These are phyloP conservation scores for Middelhovenomyces tepae DNA, from an alignment of 805 yeast species.

Conservation along the genomic window DNA sequence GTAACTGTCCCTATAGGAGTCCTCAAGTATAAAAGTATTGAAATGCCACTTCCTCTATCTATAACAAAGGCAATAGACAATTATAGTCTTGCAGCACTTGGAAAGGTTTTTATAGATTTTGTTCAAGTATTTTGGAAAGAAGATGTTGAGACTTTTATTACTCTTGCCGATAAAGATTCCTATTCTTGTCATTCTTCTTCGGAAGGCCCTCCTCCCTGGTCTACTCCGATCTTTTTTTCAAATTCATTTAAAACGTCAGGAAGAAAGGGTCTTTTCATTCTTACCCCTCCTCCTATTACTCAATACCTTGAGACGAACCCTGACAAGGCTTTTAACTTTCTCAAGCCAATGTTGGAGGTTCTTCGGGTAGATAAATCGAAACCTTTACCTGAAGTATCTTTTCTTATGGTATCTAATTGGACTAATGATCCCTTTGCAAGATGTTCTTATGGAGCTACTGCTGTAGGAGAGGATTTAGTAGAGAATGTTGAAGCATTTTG, in stretches of 20 bases:
- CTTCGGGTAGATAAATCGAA: slow-evolving; percentile 16
- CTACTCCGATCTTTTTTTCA: slow-evolving; percentile 52
- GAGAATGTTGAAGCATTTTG: slow-evolving; percentile 48
- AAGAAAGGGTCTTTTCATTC: slow-evolving; percentile 48
- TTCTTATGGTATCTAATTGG: slow-evolving; percentile 52
- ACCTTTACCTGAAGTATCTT: slow-evolving; percentile 31
- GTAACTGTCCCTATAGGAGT: slow-evolving; percentile 76
- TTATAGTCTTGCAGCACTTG: slow-evolving; percentile 58
- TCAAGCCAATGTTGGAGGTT: slow-evolving; percentile 41
- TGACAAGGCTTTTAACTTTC: slow-evolving; percentile 44
- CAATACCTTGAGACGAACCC: slow-evolving; percentile 45
- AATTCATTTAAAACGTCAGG: slow-evolving; percentile 45
- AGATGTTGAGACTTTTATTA: slow-evolving; percentile 38
- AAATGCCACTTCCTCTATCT: slow-evolving; percentile 43
- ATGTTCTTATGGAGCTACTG: slow-evolving; percentile 71
- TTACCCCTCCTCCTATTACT: slow-evolving; percentile 70
- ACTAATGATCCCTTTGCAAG: slow-evolving; percentile 55
- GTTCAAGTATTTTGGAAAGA: slow-evolving; percentile 53
- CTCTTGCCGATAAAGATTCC: slow-evolving; percentile 31
- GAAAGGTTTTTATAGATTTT: slow-evolving; percentile 67
- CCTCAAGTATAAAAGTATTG: slow-evolving; percentile 47
- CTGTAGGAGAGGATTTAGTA: slow-evolving; percentile 37
- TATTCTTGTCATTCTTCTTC: slow-evolving; percentile 9
- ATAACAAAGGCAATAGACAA: slow-evolving; percentile 34
- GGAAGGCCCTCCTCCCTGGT: slow-evolving; percentile 36